phyloP scores from a whole-genome alignment of 305 asterid genomes.

The Fraxinus albicans region DNA sequence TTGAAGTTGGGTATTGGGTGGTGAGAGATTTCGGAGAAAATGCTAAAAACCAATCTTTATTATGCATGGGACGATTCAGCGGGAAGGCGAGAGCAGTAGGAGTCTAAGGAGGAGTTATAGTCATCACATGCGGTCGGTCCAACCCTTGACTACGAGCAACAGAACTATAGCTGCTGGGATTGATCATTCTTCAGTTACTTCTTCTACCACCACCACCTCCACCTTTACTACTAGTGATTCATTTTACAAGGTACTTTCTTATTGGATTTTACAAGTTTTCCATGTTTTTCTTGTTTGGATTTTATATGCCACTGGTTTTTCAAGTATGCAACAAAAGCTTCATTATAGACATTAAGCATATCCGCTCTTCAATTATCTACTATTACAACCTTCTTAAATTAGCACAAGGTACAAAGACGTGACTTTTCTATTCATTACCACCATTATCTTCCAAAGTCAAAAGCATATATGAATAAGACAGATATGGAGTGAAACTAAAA shows the following conservation, averaged over 20 bases:
- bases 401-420: neutral
- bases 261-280: slow-evolving; percentile 18
- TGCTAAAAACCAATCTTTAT: slow-evolving; percentile 39
- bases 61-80: slow-evolving; percentile 53
- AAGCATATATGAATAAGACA: neutral
- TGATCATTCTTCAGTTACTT: slow-evolving; percentile 19
- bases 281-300: neutral
- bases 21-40: slow-evolving; percentile 37
- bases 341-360: neutral
- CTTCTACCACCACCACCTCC: slow-evolving; percentile 23
- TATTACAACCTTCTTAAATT: neutral
- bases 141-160: slow-evolving; percentile 36
- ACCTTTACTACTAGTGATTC: slow-evolving; percentile 38
- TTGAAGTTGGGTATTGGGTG: slow-evolving; percentile 22
- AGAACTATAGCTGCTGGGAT: slow-evolving; percentile 37
- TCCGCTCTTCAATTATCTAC: neutral
- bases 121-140: slow-evolving; percentile 53
- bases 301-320: neutral
- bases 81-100: slow-evolving; percentile 39
- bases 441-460: neutral
- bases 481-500: neutral
- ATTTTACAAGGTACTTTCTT: slow-evolving; percentile 63
- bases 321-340: neutral
- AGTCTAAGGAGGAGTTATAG: slow-evolving; percentile 20
- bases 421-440: neutral